Percentiles rank a stretch among this genome's conserved stretches.
phyloP scores from a whole-genome alignment of 176 grass and related monocot genomes.

The Elymus sibiricus region DNA sequence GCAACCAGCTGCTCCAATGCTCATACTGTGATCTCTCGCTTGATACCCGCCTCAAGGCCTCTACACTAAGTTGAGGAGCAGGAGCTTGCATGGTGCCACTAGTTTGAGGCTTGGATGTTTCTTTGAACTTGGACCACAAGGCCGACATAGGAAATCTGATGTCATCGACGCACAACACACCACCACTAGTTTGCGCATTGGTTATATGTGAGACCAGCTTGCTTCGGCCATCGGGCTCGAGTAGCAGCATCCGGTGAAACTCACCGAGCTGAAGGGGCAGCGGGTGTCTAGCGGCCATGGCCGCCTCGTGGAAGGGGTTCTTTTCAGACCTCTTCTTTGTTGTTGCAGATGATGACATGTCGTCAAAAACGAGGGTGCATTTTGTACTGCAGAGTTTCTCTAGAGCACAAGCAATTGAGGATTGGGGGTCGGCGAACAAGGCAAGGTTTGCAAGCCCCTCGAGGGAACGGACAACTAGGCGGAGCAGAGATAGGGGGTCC shows the following conservation, averaged over 20 bases:
- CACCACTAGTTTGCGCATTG: background rate
- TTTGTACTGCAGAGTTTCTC: background rate
- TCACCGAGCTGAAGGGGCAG: background rate
- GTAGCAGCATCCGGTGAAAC: background rate
- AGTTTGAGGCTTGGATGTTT: too few species aligned
- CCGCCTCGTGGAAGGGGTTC: background rate
- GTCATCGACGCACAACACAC: background rate
- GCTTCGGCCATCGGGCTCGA: background rate
- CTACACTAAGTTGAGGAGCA: background rate
- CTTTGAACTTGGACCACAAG: too few species aligned
- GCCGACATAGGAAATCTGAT: too few species aligned
- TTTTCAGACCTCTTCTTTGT: too few species aligned
- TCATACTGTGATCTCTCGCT: background rate
- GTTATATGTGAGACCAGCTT: background rate
- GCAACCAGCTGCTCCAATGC: background rate
- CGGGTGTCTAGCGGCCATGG: background rate
- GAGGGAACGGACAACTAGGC: background rate
- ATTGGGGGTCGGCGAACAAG: background rate
- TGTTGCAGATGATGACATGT: background rate
- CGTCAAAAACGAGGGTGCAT: background rate
- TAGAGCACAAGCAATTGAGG: background rate
- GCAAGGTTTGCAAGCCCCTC: background rate
- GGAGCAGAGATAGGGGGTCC: background rate
- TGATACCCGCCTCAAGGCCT: background rate
- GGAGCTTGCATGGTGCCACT: background rate